Conservation (phyloP, 306 rosid species). For the Cucumis cinereus region DNA sequence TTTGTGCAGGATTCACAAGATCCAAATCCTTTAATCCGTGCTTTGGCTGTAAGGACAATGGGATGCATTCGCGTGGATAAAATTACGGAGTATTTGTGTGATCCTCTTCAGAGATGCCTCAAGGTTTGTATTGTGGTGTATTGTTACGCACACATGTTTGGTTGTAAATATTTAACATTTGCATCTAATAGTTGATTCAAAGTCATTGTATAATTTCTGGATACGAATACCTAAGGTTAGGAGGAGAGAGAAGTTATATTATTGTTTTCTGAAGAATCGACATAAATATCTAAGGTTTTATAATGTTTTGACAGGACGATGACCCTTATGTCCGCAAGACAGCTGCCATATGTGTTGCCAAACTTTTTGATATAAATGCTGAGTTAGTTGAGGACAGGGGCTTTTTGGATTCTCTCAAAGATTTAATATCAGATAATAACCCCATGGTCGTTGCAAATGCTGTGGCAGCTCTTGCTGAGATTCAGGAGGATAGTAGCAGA, state of each 20-base stretch:
- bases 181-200: neutral
- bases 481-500: conserved; percentile 76
- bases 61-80: conserved; percentile 99
- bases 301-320: conserved; percentile 63
- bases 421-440: conserved; percentile 97
- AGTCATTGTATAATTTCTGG: neutral
- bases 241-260: neutral
- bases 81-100: conserved; percentile 95
- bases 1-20: conserved; percentile 88
- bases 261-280: conserved; percentile 2
- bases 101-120: conserved; percentile 98
- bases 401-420: conserved; percentile 86
- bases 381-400: conserved; percentile 99
- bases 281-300: neutral
- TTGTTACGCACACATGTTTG: neutral
- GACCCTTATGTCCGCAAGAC: conserved; percentile 99
- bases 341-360: conserved; percentile 97
- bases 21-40: conserved; percentile 96
- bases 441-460: conserved; percentile 99
- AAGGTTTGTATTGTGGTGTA: conserved; percentile 56
- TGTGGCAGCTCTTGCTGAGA: conserved; percentile 94
- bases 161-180: neutral
- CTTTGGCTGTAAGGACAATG: conserved; percentile 97
- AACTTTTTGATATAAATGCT: conserved; percentile 95
- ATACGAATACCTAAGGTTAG: neutral